Evolutionary conservation across 345 rosid genomes (phyloP), one percentile per base, ranked within the genome.

Genomic region (Rhodamnia rubescens): DNA sequence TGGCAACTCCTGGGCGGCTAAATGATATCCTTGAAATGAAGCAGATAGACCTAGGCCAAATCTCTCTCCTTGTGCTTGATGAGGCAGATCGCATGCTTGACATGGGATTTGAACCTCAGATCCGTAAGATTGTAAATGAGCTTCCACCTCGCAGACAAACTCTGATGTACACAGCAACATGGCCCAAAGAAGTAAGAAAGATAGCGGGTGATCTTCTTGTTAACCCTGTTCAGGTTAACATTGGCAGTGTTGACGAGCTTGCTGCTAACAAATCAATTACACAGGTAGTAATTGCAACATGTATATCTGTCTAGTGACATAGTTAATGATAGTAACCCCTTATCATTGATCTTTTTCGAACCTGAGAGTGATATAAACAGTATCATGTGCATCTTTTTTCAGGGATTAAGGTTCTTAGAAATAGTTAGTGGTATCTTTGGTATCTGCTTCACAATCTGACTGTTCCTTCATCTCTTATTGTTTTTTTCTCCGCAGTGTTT

Each of bases 21-120:
- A 97, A 96, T 89, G 99, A 96, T 86, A 96, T 97, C 89, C 94
- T 96, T 84, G 98, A 95, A 89, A 94, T 92, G 96, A 95, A 88
- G 87, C 94, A 89, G 90, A 95, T 97, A 83, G 92, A 93, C 91
- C 92, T 97, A 84, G 86, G 89, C 86, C 99, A 97, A 91, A 89
- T 97, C 83, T 96, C 99, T 40, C 93, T 96, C 57, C 96, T 97
- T 84, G 98, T 97, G 88, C 98, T 97, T 89, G 98, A 97, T 61
- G 99, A 97, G 89, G 99, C 99, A 84, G 99, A 96, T 88, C 93
- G 98, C 69, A 97, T 97, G 99, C 98, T 97, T 88, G 99, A 97
- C 91, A 97, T 97, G 99, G 99, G 99, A 57, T 97, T 97, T 87
- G 98, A 96, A 87, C 99, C 98, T 59, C 99, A 97, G 88, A 95